These are phyloP conservation scores for Filobasidium floriforme DNA, from an alignment of 768 basidiomycete genomes.

Conservation along the genomic window DNA sequence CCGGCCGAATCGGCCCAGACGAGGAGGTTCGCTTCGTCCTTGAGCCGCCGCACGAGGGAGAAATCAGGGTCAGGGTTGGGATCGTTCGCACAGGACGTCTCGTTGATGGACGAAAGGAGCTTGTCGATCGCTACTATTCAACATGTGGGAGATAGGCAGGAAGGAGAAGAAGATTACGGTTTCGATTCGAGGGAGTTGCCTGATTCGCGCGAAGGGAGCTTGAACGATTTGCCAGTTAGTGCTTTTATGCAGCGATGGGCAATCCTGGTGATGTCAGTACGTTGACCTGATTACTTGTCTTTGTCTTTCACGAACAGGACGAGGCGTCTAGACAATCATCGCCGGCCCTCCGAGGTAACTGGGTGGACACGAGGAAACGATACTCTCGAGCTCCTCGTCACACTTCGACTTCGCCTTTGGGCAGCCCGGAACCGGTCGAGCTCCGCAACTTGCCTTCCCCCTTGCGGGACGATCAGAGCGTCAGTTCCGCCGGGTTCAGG, in stretches of 20 bases:
- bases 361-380: constrained; percentile 1
- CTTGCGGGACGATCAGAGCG: background rate
- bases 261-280: no score
- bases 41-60: background rate
- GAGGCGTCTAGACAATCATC: background rate
- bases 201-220: background rate
- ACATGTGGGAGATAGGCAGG: background rate
- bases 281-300: background rate
- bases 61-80: background rate
- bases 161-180: background rate
- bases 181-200: constrained; percentile 9
- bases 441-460: background rate
- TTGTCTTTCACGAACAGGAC: background rate
- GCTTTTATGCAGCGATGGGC: no score
- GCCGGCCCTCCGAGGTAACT: background rate
- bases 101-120: background rate
- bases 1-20: background rate
- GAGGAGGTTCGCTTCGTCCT: background rate
- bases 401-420: background rate
- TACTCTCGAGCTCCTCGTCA: background rate
- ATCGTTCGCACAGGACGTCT: background rate
- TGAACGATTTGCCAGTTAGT: background rate
- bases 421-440: background rate
- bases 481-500: background rate
- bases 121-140: constrained; percentile 1